Conservation (phyloP, 306 rosid species). For the Ormosia emarginata region DNA sequence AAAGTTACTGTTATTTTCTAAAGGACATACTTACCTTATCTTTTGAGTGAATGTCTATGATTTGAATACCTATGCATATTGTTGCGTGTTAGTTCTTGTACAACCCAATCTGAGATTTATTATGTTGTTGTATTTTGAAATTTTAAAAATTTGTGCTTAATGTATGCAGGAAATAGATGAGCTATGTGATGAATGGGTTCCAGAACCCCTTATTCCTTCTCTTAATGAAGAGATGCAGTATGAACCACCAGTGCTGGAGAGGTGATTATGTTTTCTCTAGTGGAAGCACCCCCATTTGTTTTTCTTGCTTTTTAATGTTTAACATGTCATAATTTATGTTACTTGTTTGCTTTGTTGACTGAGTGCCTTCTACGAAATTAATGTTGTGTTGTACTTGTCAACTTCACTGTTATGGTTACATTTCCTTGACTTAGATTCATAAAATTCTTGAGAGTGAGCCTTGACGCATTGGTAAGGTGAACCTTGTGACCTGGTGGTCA, state of each 20-base stretch:
- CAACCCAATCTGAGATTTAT: background rate
- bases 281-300: background rate
- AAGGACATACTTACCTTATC: background rate
- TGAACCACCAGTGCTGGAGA: constrained; percentile 91
- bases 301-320: background rate
- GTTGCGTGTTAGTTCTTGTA: background rate
- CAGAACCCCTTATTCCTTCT: constrained; percentile 88
- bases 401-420: constrained; percentile 4
- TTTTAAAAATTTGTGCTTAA: constrained; percentile 7
- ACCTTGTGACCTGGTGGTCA: background rate
- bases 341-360: background rate
- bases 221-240: constrained; percentile 59
- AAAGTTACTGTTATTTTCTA: background rate
- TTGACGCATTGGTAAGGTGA: background rate
- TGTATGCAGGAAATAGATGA: constrained; percentile 83
- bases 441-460: background rate
- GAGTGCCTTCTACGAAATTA: constrained; percentile 1
- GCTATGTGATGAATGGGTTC: constrained; percentile 93
- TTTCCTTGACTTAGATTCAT: constrained; percentile 9
- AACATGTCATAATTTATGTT: background rate
- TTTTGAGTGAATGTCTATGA: background rate
- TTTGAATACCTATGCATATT: background rate
- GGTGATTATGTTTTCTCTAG: constrained; percentile 49
- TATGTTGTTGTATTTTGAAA: background rate
- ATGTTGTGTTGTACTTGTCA: constrained; percentile 9